Percentiles rank a stretch among this genome's conserved stretches.
Evolutionary conservation across 2,329 filamentous ascomycete species (phyloP).

Genomic region (Botryotinia convoluta): DNA sequence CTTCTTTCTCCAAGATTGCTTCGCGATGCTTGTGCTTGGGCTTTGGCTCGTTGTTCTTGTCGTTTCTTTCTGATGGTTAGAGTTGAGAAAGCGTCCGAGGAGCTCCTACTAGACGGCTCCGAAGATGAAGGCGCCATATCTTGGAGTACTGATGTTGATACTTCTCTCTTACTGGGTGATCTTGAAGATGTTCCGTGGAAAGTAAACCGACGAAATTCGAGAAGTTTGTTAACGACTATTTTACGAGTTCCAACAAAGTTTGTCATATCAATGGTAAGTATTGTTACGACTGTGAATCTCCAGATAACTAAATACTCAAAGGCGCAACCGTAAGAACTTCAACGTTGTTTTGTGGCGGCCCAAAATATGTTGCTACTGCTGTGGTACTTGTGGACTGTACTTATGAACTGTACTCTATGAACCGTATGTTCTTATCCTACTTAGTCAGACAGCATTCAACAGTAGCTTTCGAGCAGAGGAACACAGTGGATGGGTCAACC

Average conservation of each 20-base stretch:
- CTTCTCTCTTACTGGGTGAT: no score
- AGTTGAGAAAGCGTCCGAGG: not conserved
- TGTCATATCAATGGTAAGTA: not conserved
- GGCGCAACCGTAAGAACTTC: not conserved
- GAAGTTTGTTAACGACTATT: not conserved
- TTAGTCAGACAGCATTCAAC: not conserved
- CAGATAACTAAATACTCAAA: not conserved
- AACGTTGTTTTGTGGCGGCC: not conserved
- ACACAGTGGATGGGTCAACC: not conserved
- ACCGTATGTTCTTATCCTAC: not conserved
- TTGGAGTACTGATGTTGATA: not conserved
- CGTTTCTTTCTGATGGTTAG: not conserved
- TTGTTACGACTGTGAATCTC: not conserved
- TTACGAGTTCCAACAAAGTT: no score
- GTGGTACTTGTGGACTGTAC: not conserved
- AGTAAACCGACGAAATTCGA: not conserved
- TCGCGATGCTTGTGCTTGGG: not conserved
- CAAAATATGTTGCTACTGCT: not conserved
- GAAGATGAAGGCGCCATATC: not conserved
- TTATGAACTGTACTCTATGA: not conserved
- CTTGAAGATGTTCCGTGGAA: not conserved
- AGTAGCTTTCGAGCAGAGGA: not conserved
- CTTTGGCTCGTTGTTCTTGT: not conserved
- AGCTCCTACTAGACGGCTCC: not conserved
- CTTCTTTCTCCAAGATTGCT: not conserved